A percentile compares a stretch with the other conserved stretches of the same genome.
These are phyloP conservation scores for Penicillium sp. DNA, from an alignment of 2,329 filamentous ascomycete species.

Conservation along the genomic window DNA sequence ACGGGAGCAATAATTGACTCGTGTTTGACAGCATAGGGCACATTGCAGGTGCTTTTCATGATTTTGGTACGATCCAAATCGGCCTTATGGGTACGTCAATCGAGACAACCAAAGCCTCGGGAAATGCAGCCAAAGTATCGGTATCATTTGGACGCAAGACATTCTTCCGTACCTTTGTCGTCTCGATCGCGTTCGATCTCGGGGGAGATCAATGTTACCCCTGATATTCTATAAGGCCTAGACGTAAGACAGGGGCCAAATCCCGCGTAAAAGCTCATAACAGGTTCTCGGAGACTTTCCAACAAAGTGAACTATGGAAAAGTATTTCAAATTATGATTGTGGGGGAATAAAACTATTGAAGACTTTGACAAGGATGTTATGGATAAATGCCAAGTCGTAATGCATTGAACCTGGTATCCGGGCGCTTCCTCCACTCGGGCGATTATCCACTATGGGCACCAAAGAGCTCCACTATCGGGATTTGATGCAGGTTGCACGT, in stretches of 20 bases:
- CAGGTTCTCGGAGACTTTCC: background rate
- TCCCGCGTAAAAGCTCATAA: background rate
- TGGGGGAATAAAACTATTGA: background rate
- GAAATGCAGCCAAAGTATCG: background rate
- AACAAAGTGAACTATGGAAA: background rate
- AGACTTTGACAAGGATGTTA: background rate
- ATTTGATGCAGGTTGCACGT: background rate
- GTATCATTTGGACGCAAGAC: background rate
- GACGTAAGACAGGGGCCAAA: background rate
- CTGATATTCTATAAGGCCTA: background rate
- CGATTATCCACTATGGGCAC: background rate
- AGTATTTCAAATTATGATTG: background rate
- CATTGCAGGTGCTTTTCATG: background rate
- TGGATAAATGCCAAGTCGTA: background rate
- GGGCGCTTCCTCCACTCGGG: background rate
- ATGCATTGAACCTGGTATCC: background rate
- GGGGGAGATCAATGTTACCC: background rate
- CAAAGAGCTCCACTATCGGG: background rate
- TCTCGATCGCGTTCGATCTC: background rate
- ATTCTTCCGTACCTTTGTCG: background rate
- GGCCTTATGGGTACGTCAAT: background rate
- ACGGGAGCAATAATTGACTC: conserved; percentile 11
- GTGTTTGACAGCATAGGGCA: background rate
- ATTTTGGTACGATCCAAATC: background rate
- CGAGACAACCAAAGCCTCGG: background rate